Evolutionary conservation across 2,329 filamentous ascomycete species (phyloP), one percentile per base, ranked within the genome.

Genomic region (Fusarium equiseti): DNA sequence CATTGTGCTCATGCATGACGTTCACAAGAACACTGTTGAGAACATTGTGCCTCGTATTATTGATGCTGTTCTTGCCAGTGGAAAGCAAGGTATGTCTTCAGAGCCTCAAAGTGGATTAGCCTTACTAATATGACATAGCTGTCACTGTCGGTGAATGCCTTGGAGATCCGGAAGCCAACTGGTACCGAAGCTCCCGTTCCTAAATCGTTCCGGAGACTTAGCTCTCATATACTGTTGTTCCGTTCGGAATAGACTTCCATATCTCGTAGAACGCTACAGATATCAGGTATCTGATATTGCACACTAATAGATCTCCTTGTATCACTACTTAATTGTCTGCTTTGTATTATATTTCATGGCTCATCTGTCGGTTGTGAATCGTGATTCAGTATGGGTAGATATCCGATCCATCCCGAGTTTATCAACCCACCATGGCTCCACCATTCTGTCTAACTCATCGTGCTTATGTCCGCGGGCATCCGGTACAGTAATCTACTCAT

Each of bases 1-100:
- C 61, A 81, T 89, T 27, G 78, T 81, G 20, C 86, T 88, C 59
- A 81, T 80, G 13, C 84, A 85, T 63, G 84, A 85, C 65, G 81
- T 84, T 49, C 81, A 84, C 62, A 72, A 81, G 58, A 79, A 79
- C 42, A 82, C 82, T 4, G 82, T 79, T 11, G 64, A 38, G 18
- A 38, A 38, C 35, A 38, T 38, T n/a, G 35, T 38, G 10, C 35
- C 35, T 18, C 35, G 18, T 6, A 38, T 38, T 4, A 38, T 38
- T 5, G 35, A 38, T n/a, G 35, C 18, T 38, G 35, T 38, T 38
- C 35, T 38, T n/a, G 10, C n/a, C 3, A 38, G 35, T 38, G 35
- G 35, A 38, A 38, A 38, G 3, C 11, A 38, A 18, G 35, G 35
- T 38, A n/a, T 6, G 35, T 38, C 6, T 12, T 9, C 11, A 11